phyloP scores from a whole-genome alignment of 1,284 basidiomycete genomes.

The Austroboletus novae-zelandiae region DNA sequence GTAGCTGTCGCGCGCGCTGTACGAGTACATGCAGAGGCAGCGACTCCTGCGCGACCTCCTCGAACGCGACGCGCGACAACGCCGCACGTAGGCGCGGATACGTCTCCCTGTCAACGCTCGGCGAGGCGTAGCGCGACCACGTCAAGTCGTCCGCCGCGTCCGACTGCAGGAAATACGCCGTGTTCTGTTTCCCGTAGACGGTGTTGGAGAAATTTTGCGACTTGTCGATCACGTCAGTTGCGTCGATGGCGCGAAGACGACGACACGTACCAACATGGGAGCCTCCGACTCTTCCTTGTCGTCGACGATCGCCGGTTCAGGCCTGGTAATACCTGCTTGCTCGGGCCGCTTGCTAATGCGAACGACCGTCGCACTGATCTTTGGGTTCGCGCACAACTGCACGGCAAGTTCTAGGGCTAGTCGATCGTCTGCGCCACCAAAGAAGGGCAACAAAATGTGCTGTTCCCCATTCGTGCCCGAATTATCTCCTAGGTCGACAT shows the following conservation, averaged over 20 bases:
- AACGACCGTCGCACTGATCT: slow-evolving; percentile 68
- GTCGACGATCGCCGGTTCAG: slow-evolving; percentile 23
- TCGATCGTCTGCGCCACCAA: slow-evolving; percentile 93
- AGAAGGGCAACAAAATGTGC: slow-evolving; percentile 88
- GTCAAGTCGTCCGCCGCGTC: slow-evolving; percentile 71
- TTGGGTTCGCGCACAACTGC: slow-evolving; percentile 72
- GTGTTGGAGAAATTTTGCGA: slow-evolving; percentile 60
- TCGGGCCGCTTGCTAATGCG: slow-evolving; percentile 39
- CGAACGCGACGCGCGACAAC: slow-evolving; percentile 58
- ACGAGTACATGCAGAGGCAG: slow-evolving; percentile 57
- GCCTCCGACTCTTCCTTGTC: slow-evolving; percentile 20
- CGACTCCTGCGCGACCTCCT: slow-evolving; percentile 38
- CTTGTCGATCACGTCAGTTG: slow-evolving; percentile 37
- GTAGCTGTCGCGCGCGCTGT: slow-evolving; percentile 38
- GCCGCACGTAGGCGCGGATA: slow-evolving; percentile 38
- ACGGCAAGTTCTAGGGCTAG: slow-evolving; percentile 81
- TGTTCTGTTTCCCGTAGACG: slow-evolving; percentile 60
- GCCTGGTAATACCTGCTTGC: slow-evolving; percentile 16
- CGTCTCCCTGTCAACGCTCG: slow-evolving; percentile 19
- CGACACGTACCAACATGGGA: slow-evolving; percentile 17
- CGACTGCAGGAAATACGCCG: slow-evolving; percentile 63
- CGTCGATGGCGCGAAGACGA: background rate
- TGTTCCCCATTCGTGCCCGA: slow-evolving; percentile 39
- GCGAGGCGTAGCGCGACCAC: slow-evolving; percentile 55
- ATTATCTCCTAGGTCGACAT: slow-evolving; percentile 65